Evolutionary conservation across 495 filamentous ascomycete genomes (phyloP).

Genomic region (Jackrogersella minutella): DNA sequence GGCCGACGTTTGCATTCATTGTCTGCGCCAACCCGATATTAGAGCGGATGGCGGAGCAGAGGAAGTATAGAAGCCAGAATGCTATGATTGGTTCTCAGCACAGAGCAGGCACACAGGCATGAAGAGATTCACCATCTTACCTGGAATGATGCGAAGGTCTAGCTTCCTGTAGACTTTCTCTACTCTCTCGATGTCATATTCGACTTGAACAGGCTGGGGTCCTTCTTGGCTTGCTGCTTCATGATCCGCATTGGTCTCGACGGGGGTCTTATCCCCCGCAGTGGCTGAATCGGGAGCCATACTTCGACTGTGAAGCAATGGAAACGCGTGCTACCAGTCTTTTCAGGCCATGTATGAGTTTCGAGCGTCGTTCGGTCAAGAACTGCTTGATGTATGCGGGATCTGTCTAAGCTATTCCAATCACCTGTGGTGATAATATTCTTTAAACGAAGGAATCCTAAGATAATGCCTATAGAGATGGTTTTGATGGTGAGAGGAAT

Average conservation of each 20-base stretch:
- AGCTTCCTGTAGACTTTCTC: slow-evolving; percentile 79
- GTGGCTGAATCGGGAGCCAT: slow-evolving; percentile 49
- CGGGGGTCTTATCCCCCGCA: slow-evolving; percentile 43
- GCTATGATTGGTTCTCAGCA: slow-evolving; percentile 52
- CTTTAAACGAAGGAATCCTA: neutral
- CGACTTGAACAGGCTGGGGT: slow-evolving; percentile 34
- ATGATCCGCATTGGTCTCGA: slow-evolving; percentile 22
- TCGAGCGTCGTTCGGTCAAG: too few species aligned
- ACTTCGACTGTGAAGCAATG: slow-evolving; percentile 61
- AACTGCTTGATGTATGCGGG: neutral
- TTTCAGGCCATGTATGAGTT: slow-evolving; percentile 39
- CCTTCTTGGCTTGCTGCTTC: slow-evolving; percentile 32
- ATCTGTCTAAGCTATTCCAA: neutral
- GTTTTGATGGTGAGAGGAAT: neutral
- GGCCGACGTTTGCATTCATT: slow-evolving; percentile 74
- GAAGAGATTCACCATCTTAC: slow-evolving; percentile 42
- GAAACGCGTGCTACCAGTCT: slow-evolving; percentile 58
- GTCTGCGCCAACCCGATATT: slow-evolving; percentile 92
- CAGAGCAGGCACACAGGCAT: neutral
- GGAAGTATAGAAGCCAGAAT: slow-evolving; percentile 93
- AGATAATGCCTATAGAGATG: slow-evolving; percentile 1
- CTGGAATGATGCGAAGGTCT: slow-evolving; percentile 82
- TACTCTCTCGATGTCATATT: slow-evolving; percentile 63
- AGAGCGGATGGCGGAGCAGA: slow-evolving; percentile 88
- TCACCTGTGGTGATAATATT: neutral